These are phyloP conservation scores for Trifolium subterraneum DNA, from an alignment of 306 rosid genomes.

Conservation along the genomic window DNA sequence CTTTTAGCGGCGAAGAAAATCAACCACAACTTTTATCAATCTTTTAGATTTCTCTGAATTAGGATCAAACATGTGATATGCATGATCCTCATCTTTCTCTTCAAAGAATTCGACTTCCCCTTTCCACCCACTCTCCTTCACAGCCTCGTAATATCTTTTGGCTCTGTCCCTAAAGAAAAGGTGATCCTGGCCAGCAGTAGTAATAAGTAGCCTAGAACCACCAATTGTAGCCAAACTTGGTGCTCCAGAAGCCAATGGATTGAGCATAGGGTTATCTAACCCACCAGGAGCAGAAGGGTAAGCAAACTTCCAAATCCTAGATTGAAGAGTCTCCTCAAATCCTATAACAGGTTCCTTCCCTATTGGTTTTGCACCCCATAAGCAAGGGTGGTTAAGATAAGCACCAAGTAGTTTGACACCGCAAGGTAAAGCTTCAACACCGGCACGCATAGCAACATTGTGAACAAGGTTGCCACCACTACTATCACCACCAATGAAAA, in stretches of 20 bases:
- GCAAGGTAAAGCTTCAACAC: constrained; percentile 50
- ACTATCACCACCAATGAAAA: constrained; percentile 61
- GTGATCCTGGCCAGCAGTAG: constrained; percentile 45
- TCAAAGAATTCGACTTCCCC: constrained; percentile 44
- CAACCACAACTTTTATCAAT: constrained; percentile 12
- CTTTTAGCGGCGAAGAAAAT: constrained; percentile 30
- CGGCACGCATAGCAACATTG: constrained; percentile 52
- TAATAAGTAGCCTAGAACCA: constrained; percentile 42
- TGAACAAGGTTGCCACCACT: constrained; percentile 57
- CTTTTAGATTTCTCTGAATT: constrained; percentile 7
- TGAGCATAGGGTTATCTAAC: constrained; percentile 45
- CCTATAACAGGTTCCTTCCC: constrained; percentile 38
- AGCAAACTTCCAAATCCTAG: constrained; percentile 35
- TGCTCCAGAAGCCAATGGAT: constrained; percentile 45
- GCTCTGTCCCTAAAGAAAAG: constrained; percentile 36
- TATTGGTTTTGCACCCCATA: constrained; percentile 52
- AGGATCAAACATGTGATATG: constrained; percentile 11
- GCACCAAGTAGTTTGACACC: constrained; percentile 46
- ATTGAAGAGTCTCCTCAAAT: neutral
- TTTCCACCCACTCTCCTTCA: constrained; percentile 48
- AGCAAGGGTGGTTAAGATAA: constrained; percentile 46
- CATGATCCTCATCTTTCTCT: constrained; percentile 42
- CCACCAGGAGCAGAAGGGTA: constrained; percentile 50
- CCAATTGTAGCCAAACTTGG: constrained; percentile 49
- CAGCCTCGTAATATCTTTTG: constrained; percentile 33